Base-by-base conservation (phyloP, 768 basidiomycete species). In the Leccinum boreale region DNA sequence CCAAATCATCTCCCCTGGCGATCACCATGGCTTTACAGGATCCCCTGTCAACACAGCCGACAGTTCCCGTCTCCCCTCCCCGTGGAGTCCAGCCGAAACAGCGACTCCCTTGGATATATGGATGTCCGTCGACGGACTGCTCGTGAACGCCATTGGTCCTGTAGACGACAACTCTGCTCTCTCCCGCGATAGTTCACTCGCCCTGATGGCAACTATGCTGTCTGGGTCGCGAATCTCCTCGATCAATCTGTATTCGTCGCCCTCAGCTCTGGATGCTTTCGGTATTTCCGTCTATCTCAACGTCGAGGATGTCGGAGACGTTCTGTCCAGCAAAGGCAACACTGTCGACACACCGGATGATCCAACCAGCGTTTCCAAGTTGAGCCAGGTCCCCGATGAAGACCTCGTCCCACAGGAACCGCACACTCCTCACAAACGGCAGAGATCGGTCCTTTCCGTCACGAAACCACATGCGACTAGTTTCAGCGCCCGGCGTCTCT, bases 81-180 rank as follows among this genome's bases (percentile, higher is more conserved):
- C 71, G 4, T 73, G 70, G 70, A 71, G 70, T 17, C 71, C 70
- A 5, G 5, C 50, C 19, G 67, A 62, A 52, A 59, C 45, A 19
- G 3, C 15, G 1, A 17, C 60, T 2, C 23, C 58, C 5, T 15
- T 45, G 9, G 47, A 66, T 17, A 56, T 73, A 1, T 73, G 70
- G 69, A 53, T 71, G 50, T 60, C 70, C 51, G 51, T 57, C 10
- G 55, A 67, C 7, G 70, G 70, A 2, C 2, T 56, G 8, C 55
- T 73, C 52, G 26, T 29, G 44, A 60, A 58, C 5, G 63, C 63
- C 0, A 42, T 49, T 0, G 69, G 71, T 26, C 67, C 58, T 11
- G 28, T 62, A 9, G 36, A 52, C 4, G 35, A 51, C 1, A 21
- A 36, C 17, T 19, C 35, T 26, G 9, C 50, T 46, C 33, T 23